Evolutionary conservation across 2,329 filamentous ascomycete species (phyloP).

Genomic region (Proliferodiscus dingleyae): DNA sequence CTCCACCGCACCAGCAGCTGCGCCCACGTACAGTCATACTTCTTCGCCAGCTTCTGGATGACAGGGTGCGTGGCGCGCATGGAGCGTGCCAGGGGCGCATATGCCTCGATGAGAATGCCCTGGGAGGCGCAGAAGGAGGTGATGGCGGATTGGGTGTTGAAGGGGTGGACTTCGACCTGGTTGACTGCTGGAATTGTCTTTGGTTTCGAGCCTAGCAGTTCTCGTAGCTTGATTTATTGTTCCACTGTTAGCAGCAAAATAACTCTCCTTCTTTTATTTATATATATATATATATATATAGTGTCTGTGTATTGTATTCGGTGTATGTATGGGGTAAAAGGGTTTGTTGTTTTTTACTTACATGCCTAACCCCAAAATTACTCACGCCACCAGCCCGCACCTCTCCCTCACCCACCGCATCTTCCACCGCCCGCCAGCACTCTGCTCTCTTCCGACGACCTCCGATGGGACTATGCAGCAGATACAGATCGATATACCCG

Average conservation of each 20-base stretch:
- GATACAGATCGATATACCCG: slow-evolving; percentile 73
- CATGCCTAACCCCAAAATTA: slow-evolving; percentile 73
- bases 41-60: slow-evolving; percentile 56
- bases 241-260: no score
- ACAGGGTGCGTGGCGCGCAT: slow-evolving; percentile 64
- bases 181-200: slow-evolving; percentile 65
- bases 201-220: slow-evolving; percentile 34
- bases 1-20: slow-evolving; percentile 76
- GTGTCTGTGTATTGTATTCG: no score
- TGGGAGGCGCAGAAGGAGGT: slow-evolving; percentile 60
- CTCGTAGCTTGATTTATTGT: no score
- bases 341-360: no score
- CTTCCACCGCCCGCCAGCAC: slow-evolving; percentile 72
- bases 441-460: slow-evolving; percentile 62
- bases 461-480: slow-evolving; percentile 76
- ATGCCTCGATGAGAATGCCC: slow-evolving; percentile 69
- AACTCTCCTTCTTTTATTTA: no score
- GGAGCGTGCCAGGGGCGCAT: slow-evolving; percentile 70
- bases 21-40: slow-evolving; percentile 65
- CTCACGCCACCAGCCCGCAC: slow-evolving; percentile 68
- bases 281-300: no score
- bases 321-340: no score
- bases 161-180: slow-evolving; percentile 78
- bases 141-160: slow-evolving; percentile 69
- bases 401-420: slow-evolving; percentile 68